Base-by-base conservation (phyloP, 352 stramenopile genomes). In the Pythium insidiosum region DNA sequence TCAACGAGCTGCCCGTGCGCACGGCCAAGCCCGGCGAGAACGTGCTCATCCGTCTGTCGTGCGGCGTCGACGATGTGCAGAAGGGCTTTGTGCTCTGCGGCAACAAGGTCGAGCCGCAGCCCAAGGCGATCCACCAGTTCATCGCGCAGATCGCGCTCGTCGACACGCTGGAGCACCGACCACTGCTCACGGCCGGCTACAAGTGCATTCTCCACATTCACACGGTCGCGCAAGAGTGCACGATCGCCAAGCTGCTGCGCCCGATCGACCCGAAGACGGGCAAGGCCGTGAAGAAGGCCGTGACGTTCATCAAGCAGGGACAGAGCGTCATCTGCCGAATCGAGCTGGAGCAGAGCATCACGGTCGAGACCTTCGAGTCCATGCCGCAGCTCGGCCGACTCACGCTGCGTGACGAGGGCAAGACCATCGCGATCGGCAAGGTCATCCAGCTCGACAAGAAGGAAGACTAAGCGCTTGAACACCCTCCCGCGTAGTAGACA, bases 401-500 rank as follows among this genome's bases (percentile, higher is more conserved):
- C 57, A 99, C 95, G 33, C 74, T 99, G 29, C 85, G 96, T 67
- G 97, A 98, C 43, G 97, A 99, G 68, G 97, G 96, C 57, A 98
- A 98, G 76, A 99, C 97, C 22, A 98, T 99, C 51, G 96, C 89
- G 23, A 98, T 99, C 63, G 97, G 97, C 18, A 99, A 98, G 61
- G 88, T 99, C 38, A 68, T 96, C 43, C 95, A 97, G 58, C 78
- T 98, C 35, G 73, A 84, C 38, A 83, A 87, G 70, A 80, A 86
- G 66, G 47, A 41, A 38, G 37, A 56, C 24, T 49, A 56, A 49
- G n/a, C n/a, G n/a, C n/a, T n/a, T n/a, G n/a, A n/a, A n/a, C n/a
- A n/a, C n/a, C n/a, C n/a, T n/a, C n/a, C n/a, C n/a, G n/a, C n/a
- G n/a, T n/a, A n/a, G n/a, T n/a, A n/a, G n/a, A n/a, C n/a, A n/a